A percentile compares a stretch with the other conserved stretches of the same genome.
Evolutionary conservation across 345 rosid genomes (phyloP).

Genomic region (Eucalyptus sp.): DNA sequence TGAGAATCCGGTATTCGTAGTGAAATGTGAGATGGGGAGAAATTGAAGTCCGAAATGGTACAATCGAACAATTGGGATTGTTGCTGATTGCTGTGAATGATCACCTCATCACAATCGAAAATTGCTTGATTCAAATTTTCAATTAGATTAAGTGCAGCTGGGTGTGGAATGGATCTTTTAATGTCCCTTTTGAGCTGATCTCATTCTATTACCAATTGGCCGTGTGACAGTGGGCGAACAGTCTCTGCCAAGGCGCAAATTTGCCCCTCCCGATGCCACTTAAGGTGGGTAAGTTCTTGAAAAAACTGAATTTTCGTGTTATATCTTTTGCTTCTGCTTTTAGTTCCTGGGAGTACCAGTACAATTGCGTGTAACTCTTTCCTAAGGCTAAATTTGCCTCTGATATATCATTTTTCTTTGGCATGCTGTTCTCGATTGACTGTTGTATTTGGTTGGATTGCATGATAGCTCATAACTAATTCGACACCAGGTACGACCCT

Average conservation of each 20-base stretch:
- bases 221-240: constrained; percentile 71
- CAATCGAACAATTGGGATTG: neutral
- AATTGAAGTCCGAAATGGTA: neutral
- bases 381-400: neutral
- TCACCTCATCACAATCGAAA: neutral
- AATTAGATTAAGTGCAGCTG: neutral
- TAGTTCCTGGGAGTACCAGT: neutral
- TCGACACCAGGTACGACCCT: neutral
- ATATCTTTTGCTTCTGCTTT: neutral
- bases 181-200: neutral
- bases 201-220: neutral
- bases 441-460: neutral
- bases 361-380: neutral
- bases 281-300: constrained; percentile 31
- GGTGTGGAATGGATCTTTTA: neutral
- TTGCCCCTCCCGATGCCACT: constrained; percentile 76
- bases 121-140: neutral
- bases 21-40: neutral
- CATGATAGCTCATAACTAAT: neutral
- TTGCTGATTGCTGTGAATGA: neutral
- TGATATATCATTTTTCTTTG: neutral
- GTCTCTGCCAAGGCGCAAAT: constrained; percentile 90
- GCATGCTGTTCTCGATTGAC: neutral
- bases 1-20: neutral
- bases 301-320: neutral